phyloP scores from a whole-genome alignment of 805 yeast genomes.

The Myxozyma geophila region DNA sequence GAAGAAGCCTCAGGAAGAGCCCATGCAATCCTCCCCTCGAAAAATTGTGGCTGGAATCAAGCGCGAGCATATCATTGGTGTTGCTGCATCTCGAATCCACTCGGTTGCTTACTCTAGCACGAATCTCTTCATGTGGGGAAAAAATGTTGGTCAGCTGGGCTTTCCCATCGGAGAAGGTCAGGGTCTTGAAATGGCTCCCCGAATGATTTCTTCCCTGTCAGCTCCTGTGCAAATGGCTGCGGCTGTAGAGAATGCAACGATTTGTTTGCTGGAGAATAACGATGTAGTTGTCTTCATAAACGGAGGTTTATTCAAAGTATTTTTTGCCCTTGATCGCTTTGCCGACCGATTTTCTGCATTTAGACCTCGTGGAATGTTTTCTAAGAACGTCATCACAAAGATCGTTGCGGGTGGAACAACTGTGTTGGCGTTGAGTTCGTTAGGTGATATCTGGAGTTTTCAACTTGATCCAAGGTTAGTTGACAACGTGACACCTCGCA shows the following conservation, averaged over 20 bases:
- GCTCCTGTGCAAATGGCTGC: conserved; percentile 58
- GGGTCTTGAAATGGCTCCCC: conserved; percentile 41
- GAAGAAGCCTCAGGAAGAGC: conserved; percentile 41
- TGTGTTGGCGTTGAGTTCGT: conserved; percentile 39
- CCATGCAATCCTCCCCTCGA: conserved; percentile 47
- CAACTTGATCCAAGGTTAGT: conserved; percentile 24
- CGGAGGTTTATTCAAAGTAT: conserved; percentile 59
- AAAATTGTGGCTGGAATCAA: conserved; percentile 51
- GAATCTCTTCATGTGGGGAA: conserved; percentile 71
- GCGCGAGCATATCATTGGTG: conserved; percentile 49
- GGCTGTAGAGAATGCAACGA: conserved; percentile 72
- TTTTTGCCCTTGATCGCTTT: conserved; percentile 40
- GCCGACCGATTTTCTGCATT: conserved; percentile 41
- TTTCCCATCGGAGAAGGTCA: conserved; percentile 44
- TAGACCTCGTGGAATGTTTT: conserved; percentile 33
- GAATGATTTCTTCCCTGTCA: conserved; percentile 51
- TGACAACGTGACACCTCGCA: conserved; percentile 13
- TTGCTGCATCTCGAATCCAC: conserved; percentile 70
- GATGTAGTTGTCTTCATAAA: conserved; percentile 67
- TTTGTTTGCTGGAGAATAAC: conserved; percentile 60
- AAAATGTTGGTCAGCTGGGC: conserved; percentile 83
- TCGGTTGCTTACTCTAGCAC: conserved; percentile 61
- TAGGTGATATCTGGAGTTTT: conserved; percentile 36
- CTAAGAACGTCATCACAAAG: conserved; percentile 27
- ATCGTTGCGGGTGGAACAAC: conserved; percentile 29